Base-by-base conservation (phyloP, 1,139 yeast genomes). In the Debaryomyces sp. region DNA sequence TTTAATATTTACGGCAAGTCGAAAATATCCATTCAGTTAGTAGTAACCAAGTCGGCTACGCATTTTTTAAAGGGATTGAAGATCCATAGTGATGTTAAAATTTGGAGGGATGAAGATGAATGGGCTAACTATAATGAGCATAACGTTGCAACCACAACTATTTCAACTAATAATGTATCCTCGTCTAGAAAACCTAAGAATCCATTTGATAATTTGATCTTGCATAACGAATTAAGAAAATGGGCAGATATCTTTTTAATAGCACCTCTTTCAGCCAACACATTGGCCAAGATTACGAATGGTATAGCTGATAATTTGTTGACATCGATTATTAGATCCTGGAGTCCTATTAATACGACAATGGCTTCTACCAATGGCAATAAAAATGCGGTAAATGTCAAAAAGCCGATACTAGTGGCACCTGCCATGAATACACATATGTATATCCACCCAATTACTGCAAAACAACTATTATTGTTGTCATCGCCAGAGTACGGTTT, bases 371-470 rank as follows among this genome's bases (percentile, higher is more conserved):
- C 51, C 8, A 49, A 50, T 17, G 43, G 49, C 6, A 32, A 48
- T 10, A 49, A 51, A 7, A 46, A 49, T 13, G 17, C 45, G 7
- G 51, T 62, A 12, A 49, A 52, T 34, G 57, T 62, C 23, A 82
- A 82, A 49, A 83, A 85, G 50, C 97, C 97, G 1, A 84, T 94
- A 29, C 68, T 92, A 46, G 82, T 90, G 39, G 99, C 98, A 0
- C 99, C 99, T 3, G 97, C 98, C 1, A 92, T 94, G 98, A 92
- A 94, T 61, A 91, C 98, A 1, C 86, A 89, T 60, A 92, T 94
- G 95, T 94, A 91, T 68, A 90, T 94, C 23, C 96, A 94, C 61
- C 96, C 97, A 9, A 81, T 92, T 58, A 94, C 99, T 0, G 86
- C 89, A 57, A 87, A 86, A 58, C 99, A 94, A 59, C 70, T 94